Evolutionary conservation across 371 early-diverging fungal genomes (phyloP).

Genomic region (Thermomucor indicae-seudaticae): DNA sequence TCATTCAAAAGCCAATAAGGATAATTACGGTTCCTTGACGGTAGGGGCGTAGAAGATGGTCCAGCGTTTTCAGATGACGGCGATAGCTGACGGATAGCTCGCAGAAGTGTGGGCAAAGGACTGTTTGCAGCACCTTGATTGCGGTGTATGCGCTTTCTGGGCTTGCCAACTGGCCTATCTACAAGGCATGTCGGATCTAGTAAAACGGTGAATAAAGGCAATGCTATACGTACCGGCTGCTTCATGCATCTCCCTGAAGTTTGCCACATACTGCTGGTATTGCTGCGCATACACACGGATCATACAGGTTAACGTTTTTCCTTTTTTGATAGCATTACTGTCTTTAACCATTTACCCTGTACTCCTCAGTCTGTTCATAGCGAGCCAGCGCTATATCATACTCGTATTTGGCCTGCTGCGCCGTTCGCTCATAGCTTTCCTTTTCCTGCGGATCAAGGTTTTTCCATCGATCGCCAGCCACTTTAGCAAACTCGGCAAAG

Average conservation of each 20-base stretch:
- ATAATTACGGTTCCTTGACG: neutral
- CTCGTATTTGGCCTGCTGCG: constrained; percentile 30
- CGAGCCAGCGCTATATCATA: constrained; percentile 27
- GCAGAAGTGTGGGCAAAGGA: neutral
- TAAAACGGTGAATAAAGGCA: neutral
- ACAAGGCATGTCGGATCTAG: too few species aligned
- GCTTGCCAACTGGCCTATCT: constrained; percentile 3
- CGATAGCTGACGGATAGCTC: too few species aligned
- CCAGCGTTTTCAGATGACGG: neutral
- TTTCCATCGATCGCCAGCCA: constrained; percentile 52
- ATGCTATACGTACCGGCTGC: constrained; percentile 21
- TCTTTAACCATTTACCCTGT: constrained; percentile 14
- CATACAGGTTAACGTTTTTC: neutral
- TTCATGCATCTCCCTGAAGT: constrained; percentile 45
- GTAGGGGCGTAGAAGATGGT: neutral
- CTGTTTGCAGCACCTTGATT: neutral
- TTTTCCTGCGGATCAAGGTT: constrained; percentile 26
- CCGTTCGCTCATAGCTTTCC: constrained; percentile 34
- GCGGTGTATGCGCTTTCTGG: constrained; percentile 2
- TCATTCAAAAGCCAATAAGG: constrained; percentile 8
- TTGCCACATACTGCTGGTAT: constrained; percentile 41
- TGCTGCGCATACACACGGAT: constrained; percentile 13
- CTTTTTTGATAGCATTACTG: neutral
- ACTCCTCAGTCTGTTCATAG: constrained; percentile 39
- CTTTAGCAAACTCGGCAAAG: constrained; percentile 48